Base-by-base conservation (phyloP, 768 basidiomycete genomes). In the Clitopilus passeckerianus region DNA sequence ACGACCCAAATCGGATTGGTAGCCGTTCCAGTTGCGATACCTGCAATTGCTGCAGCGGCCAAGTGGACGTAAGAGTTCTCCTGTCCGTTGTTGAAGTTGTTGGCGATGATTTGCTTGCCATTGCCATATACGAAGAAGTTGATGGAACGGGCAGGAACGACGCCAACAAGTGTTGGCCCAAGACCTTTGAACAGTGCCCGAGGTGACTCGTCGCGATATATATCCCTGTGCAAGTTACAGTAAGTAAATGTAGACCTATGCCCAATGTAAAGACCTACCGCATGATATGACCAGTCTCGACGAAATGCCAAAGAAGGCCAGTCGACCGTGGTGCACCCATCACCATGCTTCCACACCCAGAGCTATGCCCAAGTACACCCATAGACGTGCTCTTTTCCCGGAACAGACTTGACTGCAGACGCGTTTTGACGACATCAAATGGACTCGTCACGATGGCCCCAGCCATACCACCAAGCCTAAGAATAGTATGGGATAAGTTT, bases 1-100 rank as follows among this genome's bases (percentile, higher is more conserved):
- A 99, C 93, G 53, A 99, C 97, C 97, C 97, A 99, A 23, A 99
- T 96, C 0, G 97, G 97, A 71, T 99, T 99, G 20, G 97, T 98
- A 10, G 86, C 93, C 0, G 93, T 89, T 5, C 95, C 85, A 0
- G 97, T 99, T 33, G 80, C 77, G 63, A 98, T 77, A 0, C 96
- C 95, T 0, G 96, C 96, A 9, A 86, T 68, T 0, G 92, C 90
- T 0, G 95, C 97, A 0, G 96, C 91, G 1, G 78, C 61, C 22
- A 98, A 86, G 71, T 98, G 95, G 0, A 99, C 88, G 62, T 81
- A 85, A 0, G 90, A 79, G 72, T 91, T 95, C 72, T 98, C 94
- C 61, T 84, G 66, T 23, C 94, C 82, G 63, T 87, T 65, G 71
- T 95, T 90, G 72, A 95, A 93, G 16, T 79, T 71, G 52, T 90